These are phyloP conservation scores for Metschnikowia baotianmanensis DNA, from an alignment of 805 yeast genomes.

Conservation along the genomic window DNA sequence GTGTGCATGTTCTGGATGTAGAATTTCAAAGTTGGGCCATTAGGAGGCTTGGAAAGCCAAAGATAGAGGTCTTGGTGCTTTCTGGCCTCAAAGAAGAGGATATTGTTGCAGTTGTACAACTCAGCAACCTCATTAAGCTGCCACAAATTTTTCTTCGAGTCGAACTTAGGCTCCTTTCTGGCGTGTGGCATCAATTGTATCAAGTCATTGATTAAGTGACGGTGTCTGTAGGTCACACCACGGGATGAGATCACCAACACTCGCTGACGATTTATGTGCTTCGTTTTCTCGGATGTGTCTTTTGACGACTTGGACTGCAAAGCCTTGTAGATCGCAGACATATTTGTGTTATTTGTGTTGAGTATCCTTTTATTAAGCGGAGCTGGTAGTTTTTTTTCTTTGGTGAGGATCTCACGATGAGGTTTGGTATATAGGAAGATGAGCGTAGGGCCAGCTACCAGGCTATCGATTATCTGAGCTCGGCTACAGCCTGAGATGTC, in stretches of 20 bases:
- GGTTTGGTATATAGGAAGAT: slow-evolving; percentile 15
- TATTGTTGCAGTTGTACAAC: slow-evolving; percentile 93
- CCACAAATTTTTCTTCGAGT: slow-evolving; percentile 82
- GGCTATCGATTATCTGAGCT: no score
- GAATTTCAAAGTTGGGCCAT: slow-evolving; percentile 95
- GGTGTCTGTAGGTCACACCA: slow-evolving; percentile 93
- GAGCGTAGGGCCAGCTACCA: slow-evolving; percentile 6
- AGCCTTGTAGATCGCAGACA: slow-evolving; percentile 48
- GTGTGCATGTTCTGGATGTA: slow-evolving; percentile 94
- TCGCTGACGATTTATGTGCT: slow-evolving; percentile 81
- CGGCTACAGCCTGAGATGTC: not conserved
- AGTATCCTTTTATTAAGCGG: not conserved
- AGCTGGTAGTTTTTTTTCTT: slow-evolving; percentile 3
- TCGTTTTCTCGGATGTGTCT: slow-evolving; percentile 45
- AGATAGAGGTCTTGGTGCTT: slow-evolving; percentile 93
- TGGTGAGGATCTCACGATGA: slow-evolving; percentile 11
- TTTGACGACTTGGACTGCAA: slow-evolving; percentile 46
- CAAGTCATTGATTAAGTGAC: slow-evolving; percentile 86
- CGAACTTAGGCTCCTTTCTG: slow-evolving; percentile 93
- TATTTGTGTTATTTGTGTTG: slow-evolving; percentile 13
- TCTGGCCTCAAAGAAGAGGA: slow-evolving; percentile 91
- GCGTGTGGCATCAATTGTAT: slow-evolving; percentile 84
- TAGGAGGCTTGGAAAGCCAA: slow-evolving; percentile 96
- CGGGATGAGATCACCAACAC: slow-evolving; percentile 87
- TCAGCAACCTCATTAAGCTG: slow-evolving; percentile 96